These are phyloP conservation scores for Yarrowia hollandica DNA, from an alignment of 805 yeast genomes.

Conservation along the genomic window DNA sequence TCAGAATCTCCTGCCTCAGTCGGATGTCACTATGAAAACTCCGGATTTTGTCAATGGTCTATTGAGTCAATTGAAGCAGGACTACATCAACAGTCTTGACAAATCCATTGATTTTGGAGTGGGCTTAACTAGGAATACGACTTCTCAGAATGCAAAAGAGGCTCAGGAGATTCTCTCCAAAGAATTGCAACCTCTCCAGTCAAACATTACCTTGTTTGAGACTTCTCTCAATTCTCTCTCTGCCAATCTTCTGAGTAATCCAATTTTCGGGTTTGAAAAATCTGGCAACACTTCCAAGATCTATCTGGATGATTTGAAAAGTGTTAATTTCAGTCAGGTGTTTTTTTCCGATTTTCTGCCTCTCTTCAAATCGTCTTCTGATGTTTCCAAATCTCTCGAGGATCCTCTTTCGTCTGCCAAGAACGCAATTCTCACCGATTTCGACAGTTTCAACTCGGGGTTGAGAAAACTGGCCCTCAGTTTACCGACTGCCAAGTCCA, in stretches of 20 bases:
- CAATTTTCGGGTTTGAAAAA: not conserved
- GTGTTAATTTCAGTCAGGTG: not conserved
- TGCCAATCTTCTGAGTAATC: not conserved
- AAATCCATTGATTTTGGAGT: slow-evolving; percentile 6
- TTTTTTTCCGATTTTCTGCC: not conserved
- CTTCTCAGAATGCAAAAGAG: not conserved
- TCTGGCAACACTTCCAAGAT: not conserved
- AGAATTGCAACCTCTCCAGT: not conserved
- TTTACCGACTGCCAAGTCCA: not conserved
- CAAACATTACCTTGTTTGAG: not conserved
- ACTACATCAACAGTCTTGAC: not conserved
- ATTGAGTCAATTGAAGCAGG: not conserved
- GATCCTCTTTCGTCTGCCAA: not conserved
- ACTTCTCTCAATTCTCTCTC: not conserved
- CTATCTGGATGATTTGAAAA: not conserved
- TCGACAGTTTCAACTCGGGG: not conserved
- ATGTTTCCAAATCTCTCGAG: not conserved
- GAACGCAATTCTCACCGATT: not conserved
- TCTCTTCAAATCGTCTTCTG: not conserved
- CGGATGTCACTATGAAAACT: not conserved
- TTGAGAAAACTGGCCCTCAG: not conserved
- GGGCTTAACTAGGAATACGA: not conserved
- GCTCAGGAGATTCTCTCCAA: not conserved
- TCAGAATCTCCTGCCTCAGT: not conserved
- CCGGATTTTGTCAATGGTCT: not conserved